Evolutionary conservation across 306 rosid genomes (phyloP), one percentile per base, ranked within the genome.

Genomic region (peach (Prunus persica)): DNA sequence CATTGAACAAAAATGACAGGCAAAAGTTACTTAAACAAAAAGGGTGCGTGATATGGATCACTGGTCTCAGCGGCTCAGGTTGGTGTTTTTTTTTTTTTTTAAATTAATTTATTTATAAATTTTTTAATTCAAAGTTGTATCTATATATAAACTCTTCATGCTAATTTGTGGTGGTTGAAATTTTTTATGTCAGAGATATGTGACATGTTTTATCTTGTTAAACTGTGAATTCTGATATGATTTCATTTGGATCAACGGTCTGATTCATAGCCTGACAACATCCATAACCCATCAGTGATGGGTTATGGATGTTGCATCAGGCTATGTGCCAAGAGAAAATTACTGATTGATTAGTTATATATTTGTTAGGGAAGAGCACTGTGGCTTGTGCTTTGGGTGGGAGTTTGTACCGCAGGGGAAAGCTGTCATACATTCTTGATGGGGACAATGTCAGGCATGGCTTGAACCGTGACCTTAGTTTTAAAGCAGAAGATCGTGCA

Each of bases 381-480:
- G 79, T 96, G 83, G 99, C 99, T 6, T 92, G 97, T 89, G 87
- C 98, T 81, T 83, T 96, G 90, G 89, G 90, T 84, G 89, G 87
- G 79, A 80, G 80, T 74, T 87, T 96, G 89, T 86, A 89, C 78
- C 56, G 74, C 67, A 86, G 80, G 79, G 98, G 98, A 67, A 96
- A 91, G 82, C 73, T 96, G 73, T 56, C 89, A n/a, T 91, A 92
- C 69, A 61, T 92, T 79, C 96, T 96, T 72, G 99, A 96, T 70
- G 99, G 99, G 51, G 99, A 96, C 80, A 96, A 96, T 84, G 86
- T 96, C 54, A 89, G 99, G 84, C 99, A 96, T 82, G 99, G 99
- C 71, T 81, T 96, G 67, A 96, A 89, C 80, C 73, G 81, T 4
- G 97, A 92, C 79, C 99, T 96, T 75, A 82, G 96, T 83, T 96